Base-by-base conservation (phyloP, 768 basidiomycete species). In the Tulasnella sp. region DNA sequence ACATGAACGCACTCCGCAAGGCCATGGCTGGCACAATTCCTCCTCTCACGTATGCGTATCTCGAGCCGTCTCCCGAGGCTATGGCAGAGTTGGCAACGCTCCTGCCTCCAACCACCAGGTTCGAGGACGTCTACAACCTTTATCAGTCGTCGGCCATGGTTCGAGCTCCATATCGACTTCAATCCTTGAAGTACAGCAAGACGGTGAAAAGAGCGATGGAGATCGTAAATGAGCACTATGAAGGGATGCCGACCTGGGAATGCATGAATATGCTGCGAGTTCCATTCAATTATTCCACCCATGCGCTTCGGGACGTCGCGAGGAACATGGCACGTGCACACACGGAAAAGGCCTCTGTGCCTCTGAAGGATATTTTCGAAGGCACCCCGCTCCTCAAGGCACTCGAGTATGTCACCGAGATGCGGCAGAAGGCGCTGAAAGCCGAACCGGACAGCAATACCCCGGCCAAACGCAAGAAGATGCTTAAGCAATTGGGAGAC, bases 1-100 rank as follows among this genome's bases (percentile, higher is more conserved):
- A 96, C 82, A 86, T 98, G 15, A 86, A 87, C 0, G 84, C 88
- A 78, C 85, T 99, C 13, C 83, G 83, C 32, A 80, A 85, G 5
- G 89, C 92, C 4, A 85, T 99, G 44, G 84, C 83, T 1, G 80
- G 86, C 0, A 86, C 90, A 0, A 85, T 89, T 26, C 84, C 85
- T 3, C 84, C 89, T 13, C 86, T 96, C 3, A 81, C 82, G 2
- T 85, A 85, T 70, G 94, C 91, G 0, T 84, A 88, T 40, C 78
- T 95, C 40, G 83, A 82, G 39, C 81, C 83, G 6, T 80, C 82
- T 18, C 79, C 78, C 35, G 80, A 80, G 5, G 80, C 77, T 26
- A 48, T 85, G 0, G 67, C 80, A 0, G 75, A 80, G 20, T 80
- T 87, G 15, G 79, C 84, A 10, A 42, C 81, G 40, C 55, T 69